Base-by-base conservation (phyloP, 2,329 filamentous ascomycete genomes). In the Basipetospora sp. region DNA sequence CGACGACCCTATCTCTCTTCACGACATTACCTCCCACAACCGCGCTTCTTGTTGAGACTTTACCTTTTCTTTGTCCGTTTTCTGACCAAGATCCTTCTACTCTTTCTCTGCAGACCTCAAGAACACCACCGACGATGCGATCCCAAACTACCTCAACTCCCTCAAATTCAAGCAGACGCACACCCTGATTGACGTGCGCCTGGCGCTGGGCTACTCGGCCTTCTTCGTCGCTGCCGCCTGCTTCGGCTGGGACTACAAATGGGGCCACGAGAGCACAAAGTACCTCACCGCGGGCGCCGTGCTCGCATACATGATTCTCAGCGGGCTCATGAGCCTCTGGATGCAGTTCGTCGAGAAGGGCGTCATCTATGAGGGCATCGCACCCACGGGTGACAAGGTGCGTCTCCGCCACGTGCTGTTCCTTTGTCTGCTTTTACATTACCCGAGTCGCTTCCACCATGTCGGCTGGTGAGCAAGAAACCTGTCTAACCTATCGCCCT, bases 61-160 rank as follows among this genome's bases (percentile, higher is more conserved):
- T n/a, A n/a, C n/a, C n/a, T n/a, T n/a, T n/a, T n/a, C n/a, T n/a
- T n/a, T n/a, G n/a, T n/a, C n/a, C n/a, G n/a, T n/a, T n/a, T n/a
- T n/a, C n/a, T n/a, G n/a, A n/a, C n/a, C n/a, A n/a, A n/a, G n/a
- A n/a, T n/a, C n/a, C n/a, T n/a, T n/a, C n/a, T n/a, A n/a, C n/a
- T n/a, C n/a, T n/a, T n/a, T n/a, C n/a, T n/a, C n/a, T 22, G 16
- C 54, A 93, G 90, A 96, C 56, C 79, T 98, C 45, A 96, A 96
- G 62, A 93, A 90, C 64, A 92, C 87, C 28, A 85, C 83, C 47
- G 90, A 98, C 63, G 90, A 98, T 62, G 85, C 87, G 41, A 78
- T 98, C 42, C 77, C 82, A 42, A 86, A 90, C 62, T 96, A 96
- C 65, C 77, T 98, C 45, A 88, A 84, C 60, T 82, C 77, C 22